phyloP scores from a whole-genome alignment of 2,329 filamentous ascomycete species.

The Xylariaceae sp. region DNA sequence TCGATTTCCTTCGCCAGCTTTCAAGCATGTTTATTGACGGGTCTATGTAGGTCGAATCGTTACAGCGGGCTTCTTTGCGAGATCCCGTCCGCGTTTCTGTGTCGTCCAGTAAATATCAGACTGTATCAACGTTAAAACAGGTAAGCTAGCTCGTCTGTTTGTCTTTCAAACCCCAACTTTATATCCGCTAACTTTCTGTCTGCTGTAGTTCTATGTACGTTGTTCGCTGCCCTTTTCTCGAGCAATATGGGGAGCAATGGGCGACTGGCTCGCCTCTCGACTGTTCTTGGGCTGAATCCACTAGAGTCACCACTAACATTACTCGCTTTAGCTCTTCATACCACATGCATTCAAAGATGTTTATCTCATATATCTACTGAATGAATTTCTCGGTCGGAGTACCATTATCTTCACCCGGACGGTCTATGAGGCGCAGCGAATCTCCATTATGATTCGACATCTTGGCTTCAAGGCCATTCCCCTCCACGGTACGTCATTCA shows the following conservation, averaged over 20 bases:
- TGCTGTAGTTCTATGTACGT: slow-evolving; percentile 47
- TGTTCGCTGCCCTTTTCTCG: not conserved
- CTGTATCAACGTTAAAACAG: slow-evolving; percentile 81
- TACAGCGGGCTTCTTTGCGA: slow-evolving; percentile 82
- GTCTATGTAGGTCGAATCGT: slow-evolving; percentile 59
- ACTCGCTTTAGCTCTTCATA: slow-evolving; percentile 56
- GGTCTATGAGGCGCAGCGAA: slow-evolving; percentile 80
- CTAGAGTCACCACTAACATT: slow-evolving; percentile 1
- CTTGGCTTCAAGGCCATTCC: slow-evolving; percentile 89
- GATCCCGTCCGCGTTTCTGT: slow-evolving; percentile 82
- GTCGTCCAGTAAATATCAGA: slow-evolving; percentile 79
- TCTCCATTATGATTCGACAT: slow-evolving; percentile 74
- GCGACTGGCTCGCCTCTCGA: not conserved
- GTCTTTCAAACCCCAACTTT: not conserved
- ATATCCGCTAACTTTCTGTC: not conserved
- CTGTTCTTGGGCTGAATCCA: not conserved
- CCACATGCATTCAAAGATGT: slow-evolving; percentile 84
- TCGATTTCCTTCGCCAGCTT: not conserved
- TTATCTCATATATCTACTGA: slow-evolving; percentile 79
- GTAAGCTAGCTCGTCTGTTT: not conserved
- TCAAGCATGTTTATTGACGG: not conserved
- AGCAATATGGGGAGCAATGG: not conserved
- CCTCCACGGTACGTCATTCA: slow-evolving; percentile 56
- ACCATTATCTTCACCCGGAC: slow-evolving; percentile 90
- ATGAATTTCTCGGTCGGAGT: slow-evolving; percentile 80